These are phyloP conservation scores for Phialophora macrospora DNA, from an alignment of 2,329 filamentous ascomycete genomes.

Conservation along the genomic window DNA sequence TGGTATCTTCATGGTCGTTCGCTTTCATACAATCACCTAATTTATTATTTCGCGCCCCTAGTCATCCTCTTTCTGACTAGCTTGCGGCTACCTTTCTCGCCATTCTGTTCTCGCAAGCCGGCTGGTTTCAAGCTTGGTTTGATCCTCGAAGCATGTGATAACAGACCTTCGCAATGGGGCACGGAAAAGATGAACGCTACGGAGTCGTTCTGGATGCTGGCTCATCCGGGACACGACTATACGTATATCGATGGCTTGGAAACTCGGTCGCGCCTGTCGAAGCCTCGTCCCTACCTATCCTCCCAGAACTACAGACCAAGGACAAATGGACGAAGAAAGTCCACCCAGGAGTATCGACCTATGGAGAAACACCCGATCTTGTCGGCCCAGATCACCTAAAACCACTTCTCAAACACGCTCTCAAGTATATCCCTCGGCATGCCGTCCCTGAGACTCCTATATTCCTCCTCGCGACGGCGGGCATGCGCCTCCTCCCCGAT, in stretches of 20 bases:
- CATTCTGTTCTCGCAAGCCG: not conserved
- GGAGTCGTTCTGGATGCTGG: conserved; percentile 97
- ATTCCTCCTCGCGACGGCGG: conserved; percentile 93
- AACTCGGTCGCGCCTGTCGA: conserved; percentile 67
- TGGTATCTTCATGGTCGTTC: not conserved
- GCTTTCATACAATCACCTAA: not conserved
- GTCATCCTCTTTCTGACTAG: not conserved
- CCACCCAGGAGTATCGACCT: conserved; percentile 88
- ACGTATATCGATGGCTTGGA: conserved; percentile 93
- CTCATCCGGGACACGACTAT: conserved; percentile 90
- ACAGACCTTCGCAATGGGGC: conserved; percentile 27
- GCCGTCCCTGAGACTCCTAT: conserved; percentile 84
- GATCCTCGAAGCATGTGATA: conserved; percentile 5
- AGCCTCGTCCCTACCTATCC: conserved; percentile 63
- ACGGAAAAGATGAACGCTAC: conserved; percentile 61
- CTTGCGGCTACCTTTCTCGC: not conserved
- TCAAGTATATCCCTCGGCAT: conserved; percentile 74
- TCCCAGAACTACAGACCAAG: conserved; percentile 82
- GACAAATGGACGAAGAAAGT: conserved; percentile 93
- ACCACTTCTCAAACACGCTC: conserved; percentile 78
- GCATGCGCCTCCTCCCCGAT: conserved; percentile 83
- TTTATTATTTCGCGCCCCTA: not conserved
- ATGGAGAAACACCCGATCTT: conserved; percentile 73
- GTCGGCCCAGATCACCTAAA: conserved; percentile 84
- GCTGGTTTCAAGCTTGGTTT: not conserved